phyloP scores from a whole-genome alignment of 306 rosid species.

The Pyrus pyrifolia region DNA sequence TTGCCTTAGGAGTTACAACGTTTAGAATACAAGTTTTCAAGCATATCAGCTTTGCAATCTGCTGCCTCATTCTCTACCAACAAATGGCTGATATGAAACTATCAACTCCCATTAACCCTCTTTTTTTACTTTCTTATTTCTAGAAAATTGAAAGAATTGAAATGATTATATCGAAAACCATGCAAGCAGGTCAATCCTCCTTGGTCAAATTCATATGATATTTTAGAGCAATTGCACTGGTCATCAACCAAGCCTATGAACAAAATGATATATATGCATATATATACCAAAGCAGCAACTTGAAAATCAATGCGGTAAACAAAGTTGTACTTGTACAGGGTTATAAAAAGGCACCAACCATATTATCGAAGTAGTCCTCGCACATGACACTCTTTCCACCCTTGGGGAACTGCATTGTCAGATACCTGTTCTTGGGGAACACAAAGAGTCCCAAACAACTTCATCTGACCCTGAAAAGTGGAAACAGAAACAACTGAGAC shows the following conservation, averaged over 20 bases:
- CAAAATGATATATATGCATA: neutral
- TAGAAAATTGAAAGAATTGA: neutral
- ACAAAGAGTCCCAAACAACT: slow-evolving; percentile 88
- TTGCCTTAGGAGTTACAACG: neutral
- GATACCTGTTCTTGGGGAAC: slow-evolving; percentile 76
- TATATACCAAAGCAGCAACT: too few species aligned
- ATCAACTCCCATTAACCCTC: neutral
- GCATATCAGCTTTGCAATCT: neutral
- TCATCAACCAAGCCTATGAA: neutral
- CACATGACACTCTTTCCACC: slow-evolving; percentile 82
- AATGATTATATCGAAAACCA: neutral
- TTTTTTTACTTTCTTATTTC: too few species aligned
- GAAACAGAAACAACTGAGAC: neutral
- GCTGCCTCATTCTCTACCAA: too few species aligned
- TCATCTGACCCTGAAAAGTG: slow-evolving; percentile 64
- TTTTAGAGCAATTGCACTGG: neutral
- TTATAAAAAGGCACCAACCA: slow-evolving; percentile 42
- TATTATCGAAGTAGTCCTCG: slow-evolving; percentile 87
- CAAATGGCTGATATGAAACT: neutral
- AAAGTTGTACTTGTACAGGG: too few species aligned
- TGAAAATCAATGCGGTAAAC: too few species aligned
- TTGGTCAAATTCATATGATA: too few species aligned
- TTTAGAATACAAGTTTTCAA: neutral
- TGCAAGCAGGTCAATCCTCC: neutral
- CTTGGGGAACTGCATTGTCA: slow-evolving; percentile 78